These are phyloP conservation scores for Fusarium abutilonis DNA, from an alignment of 2,329 filamentous ascomycete genomes.

Conservation along the genomic window DNA sequence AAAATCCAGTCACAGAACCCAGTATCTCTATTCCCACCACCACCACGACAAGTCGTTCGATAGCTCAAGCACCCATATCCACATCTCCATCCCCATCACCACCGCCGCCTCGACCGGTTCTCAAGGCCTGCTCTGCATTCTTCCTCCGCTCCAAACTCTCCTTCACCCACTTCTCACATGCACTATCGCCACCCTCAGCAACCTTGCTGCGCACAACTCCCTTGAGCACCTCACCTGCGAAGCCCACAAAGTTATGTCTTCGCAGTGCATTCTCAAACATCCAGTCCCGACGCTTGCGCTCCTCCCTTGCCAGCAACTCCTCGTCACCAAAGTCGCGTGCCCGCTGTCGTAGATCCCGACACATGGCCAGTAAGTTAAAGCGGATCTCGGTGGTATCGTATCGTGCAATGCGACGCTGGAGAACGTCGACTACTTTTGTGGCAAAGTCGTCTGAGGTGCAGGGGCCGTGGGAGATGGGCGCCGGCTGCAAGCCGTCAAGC, in stretches of 20 bases:
- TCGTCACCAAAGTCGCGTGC: slow-evolving; percentile 84
- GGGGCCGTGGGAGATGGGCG: slow-evolving; percentile 86
- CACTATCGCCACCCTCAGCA: slow-evolving; percentile 68
- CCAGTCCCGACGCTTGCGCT: slow-evolving; percentile 87
- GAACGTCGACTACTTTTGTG: slow-evolving; percentile 82
- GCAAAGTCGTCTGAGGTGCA: slow-evolving; percentile 79
- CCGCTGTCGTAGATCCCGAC: slow-evolving; percentile 79
- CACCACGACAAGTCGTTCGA: slow-evolving; percentile 6
- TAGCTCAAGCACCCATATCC: slow-evolving; percentile 52
- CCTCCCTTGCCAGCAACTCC: slow-evolving; percentile 80
- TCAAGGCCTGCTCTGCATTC: slow-evolving; percentile 50
- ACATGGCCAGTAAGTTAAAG: slow-evolving; percentile 95
- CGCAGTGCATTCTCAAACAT: slow-evolving; percentile 93
- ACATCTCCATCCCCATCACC: slow-evolving; percentile 51
- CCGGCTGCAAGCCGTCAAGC: slow-evolving; percentile 91
- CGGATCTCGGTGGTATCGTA: slow-evolving; percentile 90
- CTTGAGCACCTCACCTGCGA: slow-evolving; percentile 89
- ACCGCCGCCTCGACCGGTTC: slow-evolving; percentile 48
- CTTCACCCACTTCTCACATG: slow-evolving; percentile 78
- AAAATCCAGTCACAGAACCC: slow-evolving; percentile 7
- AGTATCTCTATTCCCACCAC: slow-evolving; percentile 16
- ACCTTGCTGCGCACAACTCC: slow-evolving; percentile 82
- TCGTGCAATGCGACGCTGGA: slow-evolving; percentile 82
- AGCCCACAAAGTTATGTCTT: slow-evolving; percentile 95
- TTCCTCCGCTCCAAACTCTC: slow-evolving; percentile 69